Base-by-base conservation (phyloP, 371 early-diverging fungal genomes). In the Circinella umbellata region DNA sequence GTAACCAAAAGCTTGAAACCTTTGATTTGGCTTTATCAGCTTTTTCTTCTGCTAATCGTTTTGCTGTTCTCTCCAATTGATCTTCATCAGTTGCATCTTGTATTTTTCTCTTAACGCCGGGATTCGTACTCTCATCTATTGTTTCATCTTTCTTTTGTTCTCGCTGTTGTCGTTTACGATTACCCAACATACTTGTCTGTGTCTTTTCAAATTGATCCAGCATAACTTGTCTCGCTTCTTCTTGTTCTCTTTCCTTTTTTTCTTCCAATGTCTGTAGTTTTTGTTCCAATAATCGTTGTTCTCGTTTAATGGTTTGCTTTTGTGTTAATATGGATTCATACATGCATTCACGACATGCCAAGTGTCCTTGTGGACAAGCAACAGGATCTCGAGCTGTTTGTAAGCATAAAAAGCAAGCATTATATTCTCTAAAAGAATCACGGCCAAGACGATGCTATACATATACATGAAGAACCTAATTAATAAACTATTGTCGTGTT, bases 351-450 rank as follows among this genome's bases (percentile, higher is more conserved):
- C 88, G 90, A 77, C 97, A 97, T 0, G 92, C 87, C 14, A 96
- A 72, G 77, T 97, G 97, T 0, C 97, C 97, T 59, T 90, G 75
- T 4, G 86, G 61, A 84, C 97, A 98, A 37, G 88, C 80, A 10
- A 96, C 84, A 1, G 98, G 99, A 61, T 88, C 88, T 14, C 94
- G 81, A 0, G 97, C 96, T 1, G 86, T 89, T 73, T 90, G 92
- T n/a, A 97, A 83, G 72, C 99, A 98, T 35, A 98, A 74, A 73
- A 89, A 94, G 76, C 99, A 98, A 15, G 95, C 90, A 74, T 98
- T 91, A 77, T 90, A 97, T 51, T 89, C 81, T 46, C 94, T 80
- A 83, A 93, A 93, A 3, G 95, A 94, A 74, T 97, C 98, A 11
- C 90, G 83, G 0, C 97, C 98, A 63, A 96, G 76, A 14, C 96